Conservation (phyloP, 495 filamentous ascomycete species). For the Lasiosphaeria miniovina region DNA sequence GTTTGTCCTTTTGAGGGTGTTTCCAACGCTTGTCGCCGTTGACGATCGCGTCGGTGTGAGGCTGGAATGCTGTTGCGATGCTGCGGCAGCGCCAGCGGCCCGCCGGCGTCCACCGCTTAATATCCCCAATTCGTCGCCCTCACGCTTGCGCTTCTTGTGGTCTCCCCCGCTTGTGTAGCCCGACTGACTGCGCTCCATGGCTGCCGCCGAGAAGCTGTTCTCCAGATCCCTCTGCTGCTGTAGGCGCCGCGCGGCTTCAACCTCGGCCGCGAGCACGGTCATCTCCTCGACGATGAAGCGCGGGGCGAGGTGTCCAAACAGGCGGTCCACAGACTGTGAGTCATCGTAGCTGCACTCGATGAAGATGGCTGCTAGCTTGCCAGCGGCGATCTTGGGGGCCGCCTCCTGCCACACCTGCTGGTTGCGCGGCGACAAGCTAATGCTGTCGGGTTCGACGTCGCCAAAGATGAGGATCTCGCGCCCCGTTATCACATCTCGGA, state of each 20-base stretch:
- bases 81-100: neutral
- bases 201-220: neutral
- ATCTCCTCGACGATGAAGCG: conserved; percentile 77
- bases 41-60: neutral
- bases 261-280: conserved; percentile 62
- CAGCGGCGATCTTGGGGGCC: conserved; percentile 71
- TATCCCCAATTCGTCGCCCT: conserved; percentile 11
- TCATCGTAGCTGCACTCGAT: conserved; percentile 95
- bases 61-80: neutral
- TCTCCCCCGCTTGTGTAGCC: conserved; percentile 21
- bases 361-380: conserved; percentile 72
- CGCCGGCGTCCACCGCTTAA: conserved; percentile 8
- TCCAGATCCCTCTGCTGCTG: conserved; percentile 15
- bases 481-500: conserved; percentile 65
- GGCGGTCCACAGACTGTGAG: conserved; percentile 62
- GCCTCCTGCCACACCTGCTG: conserved; percentile 77
- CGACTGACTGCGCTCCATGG: conserved; percentile 11
- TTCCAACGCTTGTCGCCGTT: neutral
- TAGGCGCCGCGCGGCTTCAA: conserved; percentile 40
- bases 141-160: conserved; percentile 44
- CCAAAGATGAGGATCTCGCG: conserved; percentile 88
- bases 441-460: conserved; percentile 87
- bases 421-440: conserved; percentile 80
- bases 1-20: neutral
- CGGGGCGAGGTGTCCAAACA: conserved; percentile 88